Conservation (phyloP, 75 land plant genomes). For the Cunninghamia lanceolata region DNA sequence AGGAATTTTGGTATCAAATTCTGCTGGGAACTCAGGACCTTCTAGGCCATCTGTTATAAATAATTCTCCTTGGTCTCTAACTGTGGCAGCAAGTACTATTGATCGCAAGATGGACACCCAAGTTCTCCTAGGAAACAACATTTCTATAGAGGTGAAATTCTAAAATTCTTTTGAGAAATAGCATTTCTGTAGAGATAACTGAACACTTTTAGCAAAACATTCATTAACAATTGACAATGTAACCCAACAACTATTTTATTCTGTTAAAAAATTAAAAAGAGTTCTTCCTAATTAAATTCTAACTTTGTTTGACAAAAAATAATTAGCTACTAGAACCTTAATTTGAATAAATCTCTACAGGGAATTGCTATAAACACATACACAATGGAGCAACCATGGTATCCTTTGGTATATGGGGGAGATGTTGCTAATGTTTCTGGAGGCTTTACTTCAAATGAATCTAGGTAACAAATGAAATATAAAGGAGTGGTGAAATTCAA, state of each 20-base stretch:
- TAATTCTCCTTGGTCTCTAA: constrained; percentile 30
- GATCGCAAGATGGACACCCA: constrained; percentile 16
- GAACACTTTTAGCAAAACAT: too few relatives aligned
- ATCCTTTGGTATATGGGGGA: constrained; percentile 2
- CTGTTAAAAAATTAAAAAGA: too few relatives aligned
- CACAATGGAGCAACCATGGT: background rate
- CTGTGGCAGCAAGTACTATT: constrained; percentile 38
- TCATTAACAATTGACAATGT: too few relatives aligned
- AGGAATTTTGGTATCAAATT: constrained; percentile 23
- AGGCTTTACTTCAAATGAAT: background rate
- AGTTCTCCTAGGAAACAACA: background rate
- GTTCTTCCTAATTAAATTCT: too few relatives aligned
- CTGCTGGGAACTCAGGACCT: constrained; percentile 43
- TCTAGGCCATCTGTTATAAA: constrained; percentile 18
- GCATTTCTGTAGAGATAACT: background rate
- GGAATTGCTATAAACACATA: constrained; percentile 8
- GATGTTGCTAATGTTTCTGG: background rate
- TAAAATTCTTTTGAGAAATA: background rate
- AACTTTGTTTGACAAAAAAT: background rate
- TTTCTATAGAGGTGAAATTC: background rate
- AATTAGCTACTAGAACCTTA: background rate
- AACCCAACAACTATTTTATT: too few relatives aligned
- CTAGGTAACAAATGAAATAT: background rate
- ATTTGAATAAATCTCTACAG: background rate
- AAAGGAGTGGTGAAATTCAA: background rate